phyloP scores from a whole-genome alignment of 768 basidiomycete genomes.

The Myochromella boudieri region DNA sequence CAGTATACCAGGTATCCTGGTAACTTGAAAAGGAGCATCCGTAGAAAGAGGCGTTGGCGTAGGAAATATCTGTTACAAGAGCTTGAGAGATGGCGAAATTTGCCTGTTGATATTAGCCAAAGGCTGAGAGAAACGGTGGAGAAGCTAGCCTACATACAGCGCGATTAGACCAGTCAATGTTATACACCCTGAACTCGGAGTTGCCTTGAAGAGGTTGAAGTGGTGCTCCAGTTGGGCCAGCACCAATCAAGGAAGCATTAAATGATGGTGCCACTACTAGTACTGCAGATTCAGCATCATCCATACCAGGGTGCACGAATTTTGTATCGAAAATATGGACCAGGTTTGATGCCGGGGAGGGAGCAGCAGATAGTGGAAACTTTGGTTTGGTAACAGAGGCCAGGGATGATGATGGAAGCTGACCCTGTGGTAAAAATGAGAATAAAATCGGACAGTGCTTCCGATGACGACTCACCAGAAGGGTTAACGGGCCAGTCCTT shows the following conservation, averaged over 20 bases:
- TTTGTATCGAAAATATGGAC: slow-evolving; percentile 54
- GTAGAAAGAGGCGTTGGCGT: slow-evolving; percentile 69
- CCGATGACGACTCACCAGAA: slow-evolving; percentile 40
- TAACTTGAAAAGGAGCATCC: slow-evolving; percentile 60
- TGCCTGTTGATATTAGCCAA: slow-evolving; percentile 29
- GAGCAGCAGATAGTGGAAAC: slow-evolving; percentile 38
- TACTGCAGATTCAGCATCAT: slow-evolving; percentile 60
- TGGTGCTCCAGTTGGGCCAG: slow-evolving; percentile 58
- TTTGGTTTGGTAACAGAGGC: slow-evolving; percentile 28
- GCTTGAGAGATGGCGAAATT: slow-evolving; percentile 63
- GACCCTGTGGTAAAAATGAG: slow-evolving; percentile 38
- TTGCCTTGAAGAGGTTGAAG: slow-evolving; percentile 52
- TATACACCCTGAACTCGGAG: slow-evolving; percentile 61
- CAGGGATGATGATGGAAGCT: slow-evolving; percentile 37
- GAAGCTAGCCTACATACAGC: slow-evolving; percentile 53
- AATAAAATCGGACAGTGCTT: neutral
- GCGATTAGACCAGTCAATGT: slow-evolving; percentile 65
- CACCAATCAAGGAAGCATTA: slow-evolving; percentile 57
- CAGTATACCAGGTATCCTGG: slow-evolving; percentile 69
- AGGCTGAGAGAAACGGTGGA: neutral
- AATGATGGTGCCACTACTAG: slow-evolving; percentile 57
- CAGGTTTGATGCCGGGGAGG: slow-evolving; percentile 52
- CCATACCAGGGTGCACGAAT: slow-evolving; percentile 41
- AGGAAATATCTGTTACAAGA: slow-evolving; percentile 59
- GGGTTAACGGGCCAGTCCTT: slow-evolving; percentile 49